These are phyloP conservation scores for Metarhizium album DNA, from an alignment of 2,329 filamentous ascomycete genomes.

Conservation along the genomic window DNA sequence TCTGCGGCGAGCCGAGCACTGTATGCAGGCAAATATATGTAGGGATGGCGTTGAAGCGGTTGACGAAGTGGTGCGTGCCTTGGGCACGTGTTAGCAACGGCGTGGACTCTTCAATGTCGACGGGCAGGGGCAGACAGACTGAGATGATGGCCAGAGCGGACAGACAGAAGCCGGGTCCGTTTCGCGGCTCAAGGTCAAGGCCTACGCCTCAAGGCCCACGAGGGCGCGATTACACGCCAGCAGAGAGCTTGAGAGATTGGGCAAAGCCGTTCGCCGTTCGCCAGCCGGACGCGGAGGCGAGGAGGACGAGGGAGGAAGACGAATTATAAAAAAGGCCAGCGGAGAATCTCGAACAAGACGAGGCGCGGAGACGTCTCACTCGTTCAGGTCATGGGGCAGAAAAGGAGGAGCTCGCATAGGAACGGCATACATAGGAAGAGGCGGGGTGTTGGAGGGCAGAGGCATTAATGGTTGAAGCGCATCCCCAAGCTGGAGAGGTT, in stretches of 20 bases:
- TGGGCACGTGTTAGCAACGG: background rate
- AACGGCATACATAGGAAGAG: background rate
- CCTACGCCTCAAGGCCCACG: background rate
- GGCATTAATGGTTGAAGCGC: slow-evolving; percentile 5
- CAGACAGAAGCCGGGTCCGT: background rate
- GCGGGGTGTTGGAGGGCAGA: slow-evolving; percentile 2
- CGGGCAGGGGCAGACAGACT: too few relatives aligned
- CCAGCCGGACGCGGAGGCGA: too few relatives aligned
- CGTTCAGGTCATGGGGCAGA: background rate
- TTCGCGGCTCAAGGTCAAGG: background rate
- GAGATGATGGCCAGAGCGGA: background rate
- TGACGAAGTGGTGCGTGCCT: background rate
- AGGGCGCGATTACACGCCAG: background rate
- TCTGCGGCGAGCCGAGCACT: background rate
- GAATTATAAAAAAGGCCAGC: background rate
- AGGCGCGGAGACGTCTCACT: background rate
- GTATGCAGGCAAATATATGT: too few relatives aligned
- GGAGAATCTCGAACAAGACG: background rate
- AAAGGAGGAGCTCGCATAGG: background rate
- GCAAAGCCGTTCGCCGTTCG: background rate
- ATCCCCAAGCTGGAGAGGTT: background rate
- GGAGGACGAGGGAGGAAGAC: background rate
- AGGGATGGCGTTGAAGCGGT: background rate
- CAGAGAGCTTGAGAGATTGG: background rate
- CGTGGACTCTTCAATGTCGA: background rate